A percentile compares a stretch with the other conserved stretches of the same genome.
Evolutionary conservation across 2,329 filamentous ascomycete species (phyloP).

Genomic region (Pseudofabraea citricarpa): DNA sequence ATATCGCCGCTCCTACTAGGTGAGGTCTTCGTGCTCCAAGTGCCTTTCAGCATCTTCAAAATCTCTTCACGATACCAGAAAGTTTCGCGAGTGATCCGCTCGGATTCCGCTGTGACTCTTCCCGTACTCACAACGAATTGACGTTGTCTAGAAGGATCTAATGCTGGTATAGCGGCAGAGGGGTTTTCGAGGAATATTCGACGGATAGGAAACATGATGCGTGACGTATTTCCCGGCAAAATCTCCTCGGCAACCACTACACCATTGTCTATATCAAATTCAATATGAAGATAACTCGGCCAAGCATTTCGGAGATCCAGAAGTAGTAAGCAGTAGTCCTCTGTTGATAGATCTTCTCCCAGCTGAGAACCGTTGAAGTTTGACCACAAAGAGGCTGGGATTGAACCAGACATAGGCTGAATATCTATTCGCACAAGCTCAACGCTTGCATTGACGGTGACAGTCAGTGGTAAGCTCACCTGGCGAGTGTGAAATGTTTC

Average conservation of each 20-base stretch:
- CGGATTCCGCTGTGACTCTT: constrained; percentile 73
- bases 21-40: constrained; percentile 58
- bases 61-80: constrained; percentile 91
- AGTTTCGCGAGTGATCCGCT: constrained; percentile 71
- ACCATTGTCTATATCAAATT: constrained; percentile 39
- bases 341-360: constrained; percentile 40
- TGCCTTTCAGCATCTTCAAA: constrained; percentile 63
- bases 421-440: constrained; percentile 79
- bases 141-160: constrained; percentile 78
- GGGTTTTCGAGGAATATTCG: constrained; percentile 73
- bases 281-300: constrained; percentile 72
- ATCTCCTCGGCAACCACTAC: constrained; percentile 43
- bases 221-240: constrained; percentile 63
- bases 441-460: constrained; percentile 89
- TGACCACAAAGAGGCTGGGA: constrained; percentile 58
- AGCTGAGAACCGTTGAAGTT: no score
- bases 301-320: constrained; percentile 87
- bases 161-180: constrained; percentile 70
- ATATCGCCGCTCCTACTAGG: constrained; percentile 58
- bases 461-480: constrained; percentile 71
- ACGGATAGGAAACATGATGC: constrained; percentile 71
- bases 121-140: constrained; percentile 86
- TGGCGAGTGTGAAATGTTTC: constrained; percentile 81
- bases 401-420: constrained; percentile 63
- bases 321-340: constrained; percentile 72